Evolutionary conservation across 2,329 filamentous ascomycete species (phyloP).

Genomic region (Ambrosiella beaveri): DNA sequence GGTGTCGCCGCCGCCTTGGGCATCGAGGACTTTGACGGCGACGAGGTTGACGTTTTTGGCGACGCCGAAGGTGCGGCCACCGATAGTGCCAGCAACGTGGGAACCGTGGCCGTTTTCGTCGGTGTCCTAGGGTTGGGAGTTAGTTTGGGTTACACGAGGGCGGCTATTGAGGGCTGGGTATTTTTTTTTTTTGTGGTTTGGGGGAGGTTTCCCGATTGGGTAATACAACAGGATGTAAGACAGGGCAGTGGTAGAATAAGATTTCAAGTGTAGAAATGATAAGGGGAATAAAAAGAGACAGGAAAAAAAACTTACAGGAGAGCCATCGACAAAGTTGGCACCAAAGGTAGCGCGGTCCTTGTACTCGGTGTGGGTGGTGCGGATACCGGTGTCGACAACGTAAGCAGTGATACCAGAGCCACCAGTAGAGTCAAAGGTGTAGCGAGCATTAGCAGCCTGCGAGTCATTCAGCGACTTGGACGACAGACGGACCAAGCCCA

Average conservation of each 20-base stretch:
- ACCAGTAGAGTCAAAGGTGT: slow-evolving; percentile 35
- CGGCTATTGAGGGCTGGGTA: neutral
- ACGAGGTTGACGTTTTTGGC: slow-evolving; percentile 39
- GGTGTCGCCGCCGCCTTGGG: slow-evolving; percentile 21
- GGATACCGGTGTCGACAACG: slow-evolving; percentile 49
- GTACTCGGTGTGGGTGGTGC: slow-evolving; percentile 36
- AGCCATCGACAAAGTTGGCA: slow-evolving; percentile 33
- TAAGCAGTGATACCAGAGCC: slow-evolving; percentile 42
- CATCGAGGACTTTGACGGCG: slow-evolving; percentile 45
- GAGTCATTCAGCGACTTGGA: slow-evolving; percentile 20
- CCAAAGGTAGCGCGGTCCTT: slow-evolving; percentile 36
- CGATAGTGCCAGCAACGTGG: slow-evolving; percentile 47
- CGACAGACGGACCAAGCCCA: slow-evolving; percentile 37
- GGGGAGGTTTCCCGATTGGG: neutral
- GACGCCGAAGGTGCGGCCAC: slow-evolving; percentile 42
- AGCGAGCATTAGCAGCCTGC: slow-evolving; percentile 19
- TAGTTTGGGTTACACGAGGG: neutral
- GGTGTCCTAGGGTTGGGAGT: slow-evolving; percentile 21
- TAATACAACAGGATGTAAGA: too few relatives aligned
- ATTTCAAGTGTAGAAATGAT: neutral
- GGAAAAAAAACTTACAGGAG: slow-evolving; percentile 21
- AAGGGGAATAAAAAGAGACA: neutral
- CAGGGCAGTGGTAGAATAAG: neutral
- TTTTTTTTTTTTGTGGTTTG: too few relatives aligned
- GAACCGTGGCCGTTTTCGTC: slow-evolving; percentile 47